These are phyloP conservation scores for Phytophthora sp. DNA, from an alignment of 352 stramenopile species.

Conservation along the genomic window DNA sequence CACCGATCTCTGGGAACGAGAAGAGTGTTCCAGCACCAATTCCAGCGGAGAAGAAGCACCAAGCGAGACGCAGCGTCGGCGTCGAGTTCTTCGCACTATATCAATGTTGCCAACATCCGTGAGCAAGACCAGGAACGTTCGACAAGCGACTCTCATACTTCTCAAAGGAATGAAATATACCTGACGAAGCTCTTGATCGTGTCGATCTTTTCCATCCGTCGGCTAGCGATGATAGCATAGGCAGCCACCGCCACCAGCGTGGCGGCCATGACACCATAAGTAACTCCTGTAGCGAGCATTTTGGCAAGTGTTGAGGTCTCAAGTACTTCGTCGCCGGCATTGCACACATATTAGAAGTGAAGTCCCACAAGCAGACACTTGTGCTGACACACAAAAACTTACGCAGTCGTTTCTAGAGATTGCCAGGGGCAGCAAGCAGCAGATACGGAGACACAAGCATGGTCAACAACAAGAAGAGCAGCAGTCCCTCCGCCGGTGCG, in stretches of 20 bases:
- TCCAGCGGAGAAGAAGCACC: constrained; percentile 72
- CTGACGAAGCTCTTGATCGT: constrained; percentile 69
- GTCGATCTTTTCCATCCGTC: constrained; percentile 57
- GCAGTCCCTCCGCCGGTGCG: constrained; percentile 67
- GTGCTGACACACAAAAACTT: no score
- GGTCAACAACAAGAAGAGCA: constrained; percentile 41
- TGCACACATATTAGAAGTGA: background rate
- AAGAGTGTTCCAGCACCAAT: constrained; percentile 76
- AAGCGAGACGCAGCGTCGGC: constrained; percentile 51
- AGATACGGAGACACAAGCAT: constrained; percentile 28
- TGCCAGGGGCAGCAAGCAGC: background rate
- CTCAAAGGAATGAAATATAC: no score
- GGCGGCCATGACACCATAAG: constrained; percentile 63
- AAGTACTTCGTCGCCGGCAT: background rate
- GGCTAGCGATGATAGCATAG: constrained; percentile 75
- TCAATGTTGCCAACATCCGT: no score
- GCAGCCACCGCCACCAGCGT: constrained; percentile 63
- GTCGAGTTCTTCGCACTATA: constrained; percentile 65
- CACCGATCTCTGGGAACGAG: constrained; percentile 72
- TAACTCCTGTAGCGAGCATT: constrained; percentile 56
- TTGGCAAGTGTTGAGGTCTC: background rate
- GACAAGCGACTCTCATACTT: no score
- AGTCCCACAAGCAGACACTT: no score
- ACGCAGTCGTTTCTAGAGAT: constrained; percentile 11
- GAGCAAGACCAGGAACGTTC: no score